Evolutionary conservation across 1,139 yeast genomes (phyloP).

Genomic region (Debaryomyces subglobosus): DNA sequence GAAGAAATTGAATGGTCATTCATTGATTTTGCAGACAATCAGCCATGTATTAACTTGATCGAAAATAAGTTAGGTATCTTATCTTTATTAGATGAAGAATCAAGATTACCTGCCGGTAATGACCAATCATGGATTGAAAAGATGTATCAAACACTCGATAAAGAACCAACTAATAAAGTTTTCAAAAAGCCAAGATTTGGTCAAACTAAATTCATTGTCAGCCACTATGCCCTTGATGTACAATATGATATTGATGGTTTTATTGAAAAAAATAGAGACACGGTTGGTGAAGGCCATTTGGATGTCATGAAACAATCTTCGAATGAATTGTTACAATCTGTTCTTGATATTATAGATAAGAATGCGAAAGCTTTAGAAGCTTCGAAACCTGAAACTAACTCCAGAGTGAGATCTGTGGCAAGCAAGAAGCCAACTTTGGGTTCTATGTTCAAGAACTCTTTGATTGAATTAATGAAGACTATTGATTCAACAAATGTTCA

Average conservation of each 20-base stretch:
- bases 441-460: constrained; percentile 87
- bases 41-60: constrained; percentile 92
- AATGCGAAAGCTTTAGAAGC: constrained; percentile 59
- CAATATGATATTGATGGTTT: constrained; percentile 92
- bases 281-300: constrained; percentile 93
- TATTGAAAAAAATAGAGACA: constrained; percentile 95
- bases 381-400: constrained; percentile 42
- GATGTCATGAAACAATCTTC: constrained; percentile 76
- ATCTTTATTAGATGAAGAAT: constrained; percentile 90
- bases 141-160: constrained; percentile 82
- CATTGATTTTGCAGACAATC: constrained; percentile 94
- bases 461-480: constrained; percentile 90
- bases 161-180: constrained; percentile 74
- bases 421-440: constrained; percentile 92
- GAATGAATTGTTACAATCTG: constrained; percentile 64
- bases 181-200: constrained; percentile 96
- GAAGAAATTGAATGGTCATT: constrained; percentile 98
- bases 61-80: constrained; percentile 89
- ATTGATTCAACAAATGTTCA: constrained; percentile 94
- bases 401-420: constrained; percentile 36
- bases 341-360: constrained; percentile 67
- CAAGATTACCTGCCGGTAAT: constrained; percentile 90
- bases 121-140: constrained; percentile 93
- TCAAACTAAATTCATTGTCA: constrained; percentile 83
- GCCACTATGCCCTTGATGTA: constrained; percentile 95